Evolutionary conservation across 768 basidiomycete genomes (phyloP).

Genomic region (Boletus coccyginus): DNA sequence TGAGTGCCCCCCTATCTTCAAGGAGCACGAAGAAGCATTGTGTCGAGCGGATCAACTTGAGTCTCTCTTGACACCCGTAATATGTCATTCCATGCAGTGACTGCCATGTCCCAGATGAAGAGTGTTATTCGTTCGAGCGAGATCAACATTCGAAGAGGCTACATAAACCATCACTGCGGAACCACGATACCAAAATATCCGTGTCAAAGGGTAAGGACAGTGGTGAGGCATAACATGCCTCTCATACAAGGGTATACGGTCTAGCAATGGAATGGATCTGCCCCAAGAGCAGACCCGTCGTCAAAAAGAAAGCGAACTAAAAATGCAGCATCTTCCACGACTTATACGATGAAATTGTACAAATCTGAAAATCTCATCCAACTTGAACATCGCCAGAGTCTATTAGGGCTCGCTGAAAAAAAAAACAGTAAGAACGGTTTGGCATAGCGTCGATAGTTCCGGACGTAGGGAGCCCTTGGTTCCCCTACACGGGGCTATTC

Average conservation of each 20-base stretch:
- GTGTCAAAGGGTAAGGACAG: neutral
- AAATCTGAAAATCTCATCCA: neutral
- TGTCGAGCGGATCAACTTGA: too few species aligned
- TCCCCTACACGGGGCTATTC: constrained; percentile 5
- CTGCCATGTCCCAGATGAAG: neutral
- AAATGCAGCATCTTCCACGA: neutral
- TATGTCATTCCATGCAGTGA: neutral
- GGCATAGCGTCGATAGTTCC: neutral
- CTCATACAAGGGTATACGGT: neutral
- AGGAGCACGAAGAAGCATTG: too few species aligned
- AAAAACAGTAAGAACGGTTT: neutral
- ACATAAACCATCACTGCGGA: neutral
- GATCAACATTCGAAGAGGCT: neutral
- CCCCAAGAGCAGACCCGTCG: neutral
- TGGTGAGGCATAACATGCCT: neutral
- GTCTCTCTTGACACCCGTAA: neutral
- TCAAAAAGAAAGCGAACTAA: neutral
- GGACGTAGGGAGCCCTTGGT: neutral
- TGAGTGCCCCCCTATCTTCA: neutral
- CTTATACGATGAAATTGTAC: neutral
- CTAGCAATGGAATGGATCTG: neutral
- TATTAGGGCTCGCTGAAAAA: neutral
- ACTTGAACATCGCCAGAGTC: neutral
- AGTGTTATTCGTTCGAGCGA: neutral
- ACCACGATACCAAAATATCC: neutral